A percentile compares a stretch with the other conserved stretches of the same genome.
Evolutionary conservation across 1,284 basidiomycete species (phyloP).

Genomic region (Ustanciosporium gigantosporum): DNA sequence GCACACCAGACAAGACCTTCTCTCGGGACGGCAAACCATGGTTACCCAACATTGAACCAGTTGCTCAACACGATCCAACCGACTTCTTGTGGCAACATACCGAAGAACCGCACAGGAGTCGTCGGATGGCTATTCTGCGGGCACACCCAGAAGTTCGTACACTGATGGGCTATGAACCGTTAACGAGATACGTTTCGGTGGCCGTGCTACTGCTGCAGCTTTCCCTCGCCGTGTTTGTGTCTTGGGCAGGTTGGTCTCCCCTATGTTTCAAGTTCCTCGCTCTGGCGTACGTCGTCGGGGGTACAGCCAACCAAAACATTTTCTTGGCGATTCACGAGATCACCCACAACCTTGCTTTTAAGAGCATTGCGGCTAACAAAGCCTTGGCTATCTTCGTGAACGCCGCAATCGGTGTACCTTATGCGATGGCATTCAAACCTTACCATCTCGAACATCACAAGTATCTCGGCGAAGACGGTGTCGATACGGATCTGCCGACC

Average conservation of each 20-base stretch:
- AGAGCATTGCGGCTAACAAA: conserved; percentile 80
- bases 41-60: conserved; percentile 51
- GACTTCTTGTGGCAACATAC: conserved; percentile 86
- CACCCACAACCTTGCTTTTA: conserved; percentile 95
- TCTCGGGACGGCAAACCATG: conserved; percentile 47
- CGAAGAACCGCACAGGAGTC: conserved; percentile 89
- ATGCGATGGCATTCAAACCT: conserved; percentile 92
- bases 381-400: conserved; percentile 86
- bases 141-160: conserved; percentile 90
- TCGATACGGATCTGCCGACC: conserved; percentile 93
- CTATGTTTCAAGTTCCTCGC: conserved; percentile 75
- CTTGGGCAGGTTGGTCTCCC: conserved; percentile 62
- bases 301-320: conserved; percentile 93
- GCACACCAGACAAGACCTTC: neutral
- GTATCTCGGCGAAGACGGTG: conserved; percentile 89
- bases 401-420: conserved; percentile 88
- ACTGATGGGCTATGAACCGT: conserved; percentile 90
- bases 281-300: conserved; percentile 83
- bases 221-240: conserved; percentile 65
- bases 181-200: conserved; percentile 85
- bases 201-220: conserved; percentile 80
- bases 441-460: conserved; percentile 88
- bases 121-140: conserved; percentile 86
- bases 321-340: conserved; percentile 98
- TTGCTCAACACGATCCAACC: conserved; percentile 44